Conservation (phyloP, 2,329 filamentous ascomycete genomes). For the Exophiala bonariae region DNA sequence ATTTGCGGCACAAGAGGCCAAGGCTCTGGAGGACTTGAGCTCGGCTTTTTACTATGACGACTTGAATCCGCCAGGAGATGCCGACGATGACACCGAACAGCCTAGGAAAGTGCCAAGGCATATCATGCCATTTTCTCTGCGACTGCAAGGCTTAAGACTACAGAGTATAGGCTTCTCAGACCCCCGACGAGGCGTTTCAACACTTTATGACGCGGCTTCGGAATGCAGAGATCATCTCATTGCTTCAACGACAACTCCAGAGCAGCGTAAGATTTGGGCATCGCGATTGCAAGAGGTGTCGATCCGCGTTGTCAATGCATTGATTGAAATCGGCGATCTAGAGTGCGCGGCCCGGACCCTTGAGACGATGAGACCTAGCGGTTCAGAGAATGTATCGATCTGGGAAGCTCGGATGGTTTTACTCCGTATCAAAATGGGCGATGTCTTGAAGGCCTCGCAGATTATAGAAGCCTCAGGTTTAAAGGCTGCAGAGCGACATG, state of each 20-base stretch:
- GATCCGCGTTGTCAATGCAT: constrained; percentile 56
- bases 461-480: constrained; percentile 44
- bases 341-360: constrained; percentile 77
- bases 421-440: constrained; percentile 76
- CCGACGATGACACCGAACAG: constrained; percentile 53
- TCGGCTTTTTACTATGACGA: constrained; percentile 54
- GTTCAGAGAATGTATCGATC: constrained; percentile 26
- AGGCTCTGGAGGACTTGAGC: constrained; percentile 61
- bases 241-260: constrained; percentile 51
- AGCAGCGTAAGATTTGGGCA: constrained; percentile 68
- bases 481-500: constrained; percentile 41
- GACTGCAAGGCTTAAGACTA: constrained; percentile 78
- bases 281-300: constrained; percentile 73
- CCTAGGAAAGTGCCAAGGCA: constrained; percentile 66
- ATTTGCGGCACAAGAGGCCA: constrained; percentile 66
- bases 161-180: constrained; percentile 87
- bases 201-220: constrained; percentile 81
- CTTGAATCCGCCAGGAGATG: constrained; percentile 11
- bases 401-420: constrained; percentile 54
- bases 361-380: constrained; percentile 50
- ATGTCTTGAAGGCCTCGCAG: constrained; percentile 65
- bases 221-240: constrained; percentile 68
- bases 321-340: constrained; percentile 74
- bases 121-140: constrained; percentile 83
- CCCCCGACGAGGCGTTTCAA: constrained; percentile 78